A percentile compares a stretch with the other conserved stretches of the same genome.
Conservation (phyloP, 768 basidiomycete genomes). For the Auricularia heimuer region DNA sequence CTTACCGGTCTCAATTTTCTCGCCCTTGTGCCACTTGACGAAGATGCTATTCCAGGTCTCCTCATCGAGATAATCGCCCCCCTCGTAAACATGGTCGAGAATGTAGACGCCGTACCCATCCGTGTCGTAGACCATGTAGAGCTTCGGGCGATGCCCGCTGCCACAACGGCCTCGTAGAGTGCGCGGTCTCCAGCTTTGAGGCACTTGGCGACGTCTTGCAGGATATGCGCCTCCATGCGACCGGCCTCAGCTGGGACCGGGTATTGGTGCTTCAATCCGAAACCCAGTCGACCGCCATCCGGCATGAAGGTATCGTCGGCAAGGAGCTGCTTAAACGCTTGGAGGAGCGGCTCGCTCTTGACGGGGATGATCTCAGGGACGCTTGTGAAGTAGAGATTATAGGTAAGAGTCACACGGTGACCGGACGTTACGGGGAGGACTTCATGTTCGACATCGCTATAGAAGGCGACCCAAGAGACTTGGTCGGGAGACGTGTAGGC, state of each 20-base stretch:
- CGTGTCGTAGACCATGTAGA: background rate
- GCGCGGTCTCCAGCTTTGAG: background rate
- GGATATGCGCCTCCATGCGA: background rate
- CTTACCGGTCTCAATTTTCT: background rate
- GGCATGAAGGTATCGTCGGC: conserved; percentile 3
- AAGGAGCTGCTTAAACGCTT: background rate
- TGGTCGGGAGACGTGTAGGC: background rate
- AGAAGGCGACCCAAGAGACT: conserved; percentile 33
- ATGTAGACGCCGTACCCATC: background rate
- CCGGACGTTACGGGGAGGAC: conserved; percentile 33
- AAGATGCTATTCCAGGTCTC: background rate
- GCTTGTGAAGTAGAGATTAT: conserved; percentile 12
- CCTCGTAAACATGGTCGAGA: background rate
- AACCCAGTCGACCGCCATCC: conserved; percentile 8
- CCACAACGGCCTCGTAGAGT: background rate
- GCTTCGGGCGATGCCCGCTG: background rate
- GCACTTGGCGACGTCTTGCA: background rate
- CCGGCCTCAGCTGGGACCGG: background rate
- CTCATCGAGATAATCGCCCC: background rate
- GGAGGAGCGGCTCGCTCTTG: background rate
- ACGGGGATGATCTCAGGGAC: background rate
- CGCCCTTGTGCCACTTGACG: background rate
- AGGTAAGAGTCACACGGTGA: conserved; percentile 34
- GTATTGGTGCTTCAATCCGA: conserved; percentile 7
- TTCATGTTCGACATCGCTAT: conserved; percentile 37